Evolutionary conservation across 805 yeast genomes (phyloP).

Genomic region (Saturnispora dispora): DNA sequence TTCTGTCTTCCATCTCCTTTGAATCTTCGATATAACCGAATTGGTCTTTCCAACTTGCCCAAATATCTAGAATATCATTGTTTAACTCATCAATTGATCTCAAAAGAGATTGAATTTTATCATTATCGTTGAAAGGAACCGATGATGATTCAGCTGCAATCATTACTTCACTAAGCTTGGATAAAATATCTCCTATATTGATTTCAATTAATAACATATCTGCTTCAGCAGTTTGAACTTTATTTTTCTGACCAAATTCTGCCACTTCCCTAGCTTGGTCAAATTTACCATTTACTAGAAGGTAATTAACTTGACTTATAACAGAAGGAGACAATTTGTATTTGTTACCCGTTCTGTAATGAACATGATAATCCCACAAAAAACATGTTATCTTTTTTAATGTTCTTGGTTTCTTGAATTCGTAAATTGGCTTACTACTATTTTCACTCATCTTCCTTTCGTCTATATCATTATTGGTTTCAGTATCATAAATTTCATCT

Average conservation of each 20-base stretch:
- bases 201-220: background rate
- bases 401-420: background rate
- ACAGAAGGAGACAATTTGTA: slow-evolving; percentile 1
- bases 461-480: background rate
- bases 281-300: slow-evolving; percentile 4
- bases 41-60: slow-evolving; percentile 5
- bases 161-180: slow-evolving; percentile 2
- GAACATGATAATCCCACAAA: background rate
- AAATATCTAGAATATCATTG: slow-evolving; percentile 2
- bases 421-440: background rate
- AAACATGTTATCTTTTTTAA: background rate
- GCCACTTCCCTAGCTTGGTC: slow-evolving; percentile 1
- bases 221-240: background rate
- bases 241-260: background rate
- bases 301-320: background rate
- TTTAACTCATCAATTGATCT: background rate
- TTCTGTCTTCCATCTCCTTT: slow-evolving; percentile 29
- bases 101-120: background rate
- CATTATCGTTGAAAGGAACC: background rate
- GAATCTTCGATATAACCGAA: background rate
- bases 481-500: background rate
- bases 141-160: background rate
- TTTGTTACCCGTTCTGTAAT: slow-evolving; percentile 2
- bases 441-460: background rate
- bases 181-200: slow-evolving; percentile 1